Conservation (phyloP, 2,329 filamentous ascomycete genomes). For the Pyrenophora teres region DNA sequence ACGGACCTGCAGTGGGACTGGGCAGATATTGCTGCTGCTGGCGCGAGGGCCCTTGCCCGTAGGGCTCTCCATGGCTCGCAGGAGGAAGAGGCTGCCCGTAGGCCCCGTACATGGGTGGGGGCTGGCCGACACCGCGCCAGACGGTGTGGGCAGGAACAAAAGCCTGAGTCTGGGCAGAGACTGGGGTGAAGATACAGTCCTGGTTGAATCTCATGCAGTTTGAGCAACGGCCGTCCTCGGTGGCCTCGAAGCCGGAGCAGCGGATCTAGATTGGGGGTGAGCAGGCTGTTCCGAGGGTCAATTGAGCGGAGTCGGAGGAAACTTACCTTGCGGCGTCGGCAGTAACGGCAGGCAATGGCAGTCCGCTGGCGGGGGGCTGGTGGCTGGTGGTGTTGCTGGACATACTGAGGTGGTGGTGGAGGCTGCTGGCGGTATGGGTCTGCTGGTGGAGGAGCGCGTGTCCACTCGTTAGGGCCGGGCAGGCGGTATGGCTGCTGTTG, state of each 20-base stretch:
- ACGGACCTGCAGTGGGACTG: constrained; percentile 52
- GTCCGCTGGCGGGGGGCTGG: constrained; percentile 64
- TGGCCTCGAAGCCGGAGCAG: constrained; percentile 75
- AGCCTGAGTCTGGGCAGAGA: constrained; percentile 73
- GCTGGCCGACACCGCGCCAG: constrained; percentile 54
- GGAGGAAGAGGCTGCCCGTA: constrained; percentile 56
- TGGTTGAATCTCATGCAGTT: constrained; percentile 77
- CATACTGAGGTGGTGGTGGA: constrained; percentile 49
- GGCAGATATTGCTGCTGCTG: constrained; percentile 53
- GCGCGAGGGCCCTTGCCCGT: constrained; percentile 43
- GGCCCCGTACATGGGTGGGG: constrained; percentile 58
- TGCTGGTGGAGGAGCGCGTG: constrained; percentile 44
- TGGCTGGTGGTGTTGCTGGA: constrained; percentile 45
- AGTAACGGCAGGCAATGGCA: constrained; percentile 65
- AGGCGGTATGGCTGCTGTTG: constrained; percentile 51
- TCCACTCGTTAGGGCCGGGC: constrained; percentile 55
- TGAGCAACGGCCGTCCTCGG: constrained; percentile 71
- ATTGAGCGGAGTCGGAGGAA: neutral
- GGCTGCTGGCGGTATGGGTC: constrained; percentile 49
- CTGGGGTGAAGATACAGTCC: constrained; percentile 77
- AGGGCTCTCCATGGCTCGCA: constrained; percentile 41
- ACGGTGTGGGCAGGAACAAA: constrained; percentile 75
- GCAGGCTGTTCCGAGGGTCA: constrained; percentile 5
- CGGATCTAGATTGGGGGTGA: constrained; percentile 64
- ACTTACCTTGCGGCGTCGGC: constrained; percentile 62